phyloP scores from a whole-genome alignment of 2,329 filamentous ascomycete genomes.

The Botrytis sinoallii region DNA sequence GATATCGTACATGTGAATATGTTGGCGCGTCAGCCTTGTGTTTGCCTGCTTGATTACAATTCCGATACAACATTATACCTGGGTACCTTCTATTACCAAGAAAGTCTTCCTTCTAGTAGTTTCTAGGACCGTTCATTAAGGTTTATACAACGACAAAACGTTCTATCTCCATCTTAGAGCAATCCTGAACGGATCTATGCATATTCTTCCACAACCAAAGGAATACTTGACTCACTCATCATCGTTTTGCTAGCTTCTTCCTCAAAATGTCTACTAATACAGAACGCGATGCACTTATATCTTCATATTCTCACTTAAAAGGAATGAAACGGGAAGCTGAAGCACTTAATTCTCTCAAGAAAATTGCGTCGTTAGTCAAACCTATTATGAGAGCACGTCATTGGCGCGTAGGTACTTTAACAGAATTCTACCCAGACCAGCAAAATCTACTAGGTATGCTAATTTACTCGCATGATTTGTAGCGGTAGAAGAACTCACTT shows the following conservation, averaged over 20 bases:
- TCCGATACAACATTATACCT: background rate
- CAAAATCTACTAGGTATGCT: constrained; percentile 64
- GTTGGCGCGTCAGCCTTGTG: constrained; percentile 3
- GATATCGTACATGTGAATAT: background rate
- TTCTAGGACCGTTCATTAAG: background rate
- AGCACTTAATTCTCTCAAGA: constrained; percentile 62
- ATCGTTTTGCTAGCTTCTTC: background rate
- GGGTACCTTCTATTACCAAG: background rate
- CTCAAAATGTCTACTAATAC: constrained; percentile 4
- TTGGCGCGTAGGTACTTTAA: constrained; percentile 76
- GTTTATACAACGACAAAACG: background rate
- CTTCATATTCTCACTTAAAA: constrained; percentile 52
- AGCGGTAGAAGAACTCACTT: background rate
- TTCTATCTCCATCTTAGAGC: background rate
- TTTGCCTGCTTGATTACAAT: constrained; percentile 5
- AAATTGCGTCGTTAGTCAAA: constrained; percentile 84
- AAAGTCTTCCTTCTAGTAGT: background rate
- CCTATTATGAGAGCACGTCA: constrained; percentile 86
- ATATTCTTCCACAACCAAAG: background rate
- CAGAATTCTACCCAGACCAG: constrained; percentile 81
- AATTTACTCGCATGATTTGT: background rate
- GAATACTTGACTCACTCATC: background rate
- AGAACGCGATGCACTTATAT: constrained; percentile 46
- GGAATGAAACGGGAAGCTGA: constrained; percentile 48
- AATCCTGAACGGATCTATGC: background rate